phyloP scores from a whole-genome alignment of 2,329 filamentous ascomycete species.

The Rutstroemia sp. region DNA sequence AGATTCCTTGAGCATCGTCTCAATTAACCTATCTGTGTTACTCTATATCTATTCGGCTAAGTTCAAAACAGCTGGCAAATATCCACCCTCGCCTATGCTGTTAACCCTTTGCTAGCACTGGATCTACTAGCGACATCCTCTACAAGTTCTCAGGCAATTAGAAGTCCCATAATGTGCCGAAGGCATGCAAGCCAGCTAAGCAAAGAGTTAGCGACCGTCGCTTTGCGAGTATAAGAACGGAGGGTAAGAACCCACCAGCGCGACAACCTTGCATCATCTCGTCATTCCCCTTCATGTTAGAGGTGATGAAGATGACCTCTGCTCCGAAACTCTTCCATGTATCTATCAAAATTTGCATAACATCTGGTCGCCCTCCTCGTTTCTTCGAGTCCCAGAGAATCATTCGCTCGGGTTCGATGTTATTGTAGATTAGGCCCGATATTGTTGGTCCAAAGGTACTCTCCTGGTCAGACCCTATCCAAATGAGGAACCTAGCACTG shows the following conservation, averaged over 20 bases:
- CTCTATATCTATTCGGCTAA: too few species aligned
- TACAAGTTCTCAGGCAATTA: conserved; percentile 16
- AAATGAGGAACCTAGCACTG: conserved; percentile 34
- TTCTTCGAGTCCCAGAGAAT: conserved; percentile 38
- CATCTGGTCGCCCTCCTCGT: conserved; percentile 34
- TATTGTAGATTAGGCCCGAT: conserved; percentile 31
- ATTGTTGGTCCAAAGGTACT: conserved; percentile 36
- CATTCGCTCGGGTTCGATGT: conserved; percentile 36
- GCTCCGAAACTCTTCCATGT: conserved; percentile 34
- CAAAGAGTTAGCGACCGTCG: conserved; percentile 10
- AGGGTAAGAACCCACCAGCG: conserved; percentile 27
- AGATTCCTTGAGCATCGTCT: too few species aligned
- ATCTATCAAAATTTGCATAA: conserved; percentile 33
- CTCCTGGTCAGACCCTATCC: conserved; percentile 37
- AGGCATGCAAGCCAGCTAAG: conserved; percentile 32
- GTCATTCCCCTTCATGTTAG: conserved; percentile 35
- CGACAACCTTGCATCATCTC: conserved; percentile 38
- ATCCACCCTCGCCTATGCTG: too few species aligned
- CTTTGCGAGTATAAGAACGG: background rate
- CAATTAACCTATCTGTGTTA: too few species aligned
- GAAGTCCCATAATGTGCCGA: conserved; percentile 36
- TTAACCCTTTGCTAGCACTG: too few species aligned
- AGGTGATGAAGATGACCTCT: conserved; percentile 38
- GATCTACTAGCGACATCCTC: conserved; percentile 31
- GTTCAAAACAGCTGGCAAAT: too few species aligned